Evolutionary conservation across 225 moss, liverwort and hornwort genomes (phyloP), one percentile per base, ranked within the genome.

Genomic region (Marchantia paleacea): DNA sequence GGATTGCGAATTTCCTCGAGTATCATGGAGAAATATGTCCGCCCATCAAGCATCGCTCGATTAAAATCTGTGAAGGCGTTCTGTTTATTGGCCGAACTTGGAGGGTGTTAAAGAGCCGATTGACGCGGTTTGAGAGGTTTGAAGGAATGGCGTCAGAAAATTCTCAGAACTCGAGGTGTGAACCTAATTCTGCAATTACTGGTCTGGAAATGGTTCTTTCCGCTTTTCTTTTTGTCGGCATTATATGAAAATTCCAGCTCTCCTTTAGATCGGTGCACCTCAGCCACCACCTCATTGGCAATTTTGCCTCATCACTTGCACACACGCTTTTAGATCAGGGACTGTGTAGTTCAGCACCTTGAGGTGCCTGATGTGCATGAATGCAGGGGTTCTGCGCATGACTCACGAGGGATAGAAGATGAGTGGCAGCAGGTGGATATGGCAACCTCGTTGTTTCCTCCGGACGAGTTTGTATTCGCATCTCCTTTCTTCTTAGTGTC

Each of bases 371-470:
- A 70, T 71, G 20, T 82, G 81, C 69, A 53, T 79, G 69, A 70
- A 24, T 79, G 82, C 78, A 82, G 85, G 81, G 60, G 78, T 60
- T 55, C 57, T 62, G 60, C 63, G 25, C 77, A 77, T 68, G 78
- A 39, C 72, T 73, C 74, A 52, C 66, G 22, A 62, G 80, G 70
- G 25, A 62, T 67, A 55, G 87, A 87, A 63, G 87, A 87, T 48
- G 87, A 87, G 79, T 87, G 87, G 87, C 75, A 87, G 76, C 74
- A 84, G 63, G 81, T 87, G 76, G 84, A 84, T 57, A 67, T 84
- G 79, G 39, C 52, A 20, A 49, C 87, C 9, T 76, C 81, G 5
- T 61, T 87, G 18, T 67, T 52, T 57, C 79, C 79, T 70, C 87
- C 87, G 47, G 87, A 81, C 64, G 82, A 78, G 84, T 83, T 74